Percentiles rank a stretch among this genome's conserved stretches.
These are phyloP conservation scores for Xylariaceae sp. DNA, from an alignment of 2,329 filamentous ascomycete species.

Conservation along the genomic window DNA sequence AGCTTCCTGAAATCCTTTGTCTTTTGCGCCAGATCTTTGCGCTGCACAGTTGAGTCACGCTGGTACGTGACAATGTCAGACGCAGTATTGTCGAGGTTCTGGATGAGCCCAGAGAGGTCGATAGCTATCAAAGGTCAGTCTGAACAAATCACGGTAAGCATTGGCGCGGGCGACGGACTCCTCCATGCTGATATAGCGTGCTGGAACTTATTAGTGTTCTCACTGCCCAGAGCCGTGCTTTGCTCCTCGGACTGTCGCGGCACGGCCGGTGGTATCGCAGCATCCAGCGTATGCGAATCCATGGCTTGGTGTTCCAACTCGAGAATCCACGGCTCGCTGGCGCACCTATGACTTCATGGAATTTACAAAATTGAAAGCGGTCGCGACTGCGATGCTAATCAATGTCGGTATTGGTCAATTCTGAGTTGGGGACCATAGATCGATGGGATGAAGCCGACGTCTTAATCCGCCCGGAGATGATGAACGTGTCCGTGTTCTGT, in stretches of 20 bases:
- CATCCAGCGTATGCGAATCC: conserved; percentile 19
- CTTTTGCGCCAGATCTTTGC: conserved; percentile 97
- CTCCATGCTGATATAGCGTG: conserved; percentile 94
- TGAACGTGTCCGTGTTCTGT: conserved; percentile 4
- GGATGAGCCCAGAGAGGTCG: conserved; percentile 78
- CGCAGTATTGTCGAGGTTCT: conserved; percentile 85
- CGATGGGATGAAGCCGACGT: not conserved
- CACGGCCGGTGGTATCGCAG: conserved; percentile 21
- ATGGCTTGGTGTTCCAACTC: conserved; percentile 20
- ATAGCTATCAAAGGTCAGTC: conserved; percentile 57
- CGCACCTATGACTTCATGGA: conserved; percentile 23
- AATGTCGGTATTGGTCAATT: too few relatives aligned
- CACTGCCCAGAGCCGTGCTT: conserved; percentile 31
- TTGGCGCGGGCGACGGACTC: conserved; percentile 52
- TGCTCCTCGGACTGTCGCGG: conserved; percentile 14
- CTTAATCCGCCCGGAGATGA: not conserved
- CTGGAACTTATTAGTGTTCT: conserved; percentile 89
- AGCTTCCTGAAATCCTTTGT: conserved; percentile 97
- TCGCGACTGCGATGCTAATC: too few relatives aligned
- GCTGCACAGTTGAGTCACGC: conserved; percentile 88
- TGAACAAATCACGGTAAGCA: conserved; percentile 7
- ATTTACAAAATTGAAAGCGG: not conserved
- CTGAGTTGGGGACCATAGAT: not conserved
- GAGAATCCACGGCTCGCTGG: conserved; percentile 15
- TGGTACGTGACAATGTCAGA: conserved; percentile 93